Conservation (phyloP, 305 asterid species). For the Fraxinus angustifolia region DNA sequence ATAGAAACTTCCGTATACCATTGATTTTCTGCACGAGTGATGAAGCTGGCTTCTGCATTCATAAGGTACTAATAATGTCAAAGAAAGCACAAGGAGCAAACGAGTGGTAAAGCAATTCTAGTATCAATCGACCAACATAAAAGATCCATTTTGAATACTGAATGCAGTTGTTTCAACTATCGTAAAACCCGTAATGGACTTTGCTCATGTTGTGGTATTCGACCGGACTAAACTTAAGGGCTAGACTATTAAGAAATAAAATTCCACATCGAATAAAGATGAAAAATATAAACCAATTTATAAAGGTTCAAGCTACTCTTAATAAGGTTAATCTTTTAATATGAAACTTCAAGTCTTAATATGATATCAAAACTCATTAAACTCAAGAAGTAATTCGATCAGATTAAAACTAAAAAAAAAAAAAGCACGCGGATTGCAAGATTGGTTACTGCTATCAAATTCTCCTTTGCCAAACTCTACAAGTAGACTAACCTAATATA, state of each 20-base stretch:
- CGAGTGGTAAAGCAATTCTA: not conserved
- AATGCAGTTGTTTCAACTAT: not conserved
- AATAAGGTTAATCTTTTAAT: too few relatives aligned
- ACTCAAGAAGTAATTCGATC: not conserved
- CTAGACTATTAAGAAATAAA: too few relatives aligned
- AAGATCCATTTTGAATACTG: not conserved
- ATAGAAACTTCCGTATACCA: slow-evolving; percentile 59
- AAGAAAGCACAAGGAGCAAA: not conserved
- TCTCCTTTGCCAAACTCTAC: not conserved
- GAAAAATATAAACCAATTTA: too few relatives aligned
- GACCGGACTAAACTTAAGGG: not conserved
- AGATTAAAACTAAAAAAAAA: not conserved
- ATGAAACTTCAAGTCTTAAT: not conserved
- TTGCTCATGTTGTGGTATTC: not conserved
- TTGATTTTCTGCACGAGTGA: slow-evolving; percentile 57
- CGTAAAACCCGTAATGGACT: not conserved
- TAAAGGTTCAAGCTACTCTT: not conserved
- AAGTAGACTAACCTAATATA: not conserved
- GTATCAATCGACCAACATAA: not conserved
- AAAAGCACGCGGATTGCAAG: too few relatives aligned
- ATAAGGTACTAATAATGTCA: not conserved
- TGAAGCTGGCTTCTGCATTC: slow-evolving; percentile 75
- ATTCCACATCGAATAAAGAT: too few relatives aligned
- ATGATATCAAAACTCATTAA: not conserved
- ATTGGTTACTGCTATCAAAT: not conserved